Conservation (phyloP, 2,329 filamentous ascomycete species). For the Pseudodiploospora longispora region DNA sequence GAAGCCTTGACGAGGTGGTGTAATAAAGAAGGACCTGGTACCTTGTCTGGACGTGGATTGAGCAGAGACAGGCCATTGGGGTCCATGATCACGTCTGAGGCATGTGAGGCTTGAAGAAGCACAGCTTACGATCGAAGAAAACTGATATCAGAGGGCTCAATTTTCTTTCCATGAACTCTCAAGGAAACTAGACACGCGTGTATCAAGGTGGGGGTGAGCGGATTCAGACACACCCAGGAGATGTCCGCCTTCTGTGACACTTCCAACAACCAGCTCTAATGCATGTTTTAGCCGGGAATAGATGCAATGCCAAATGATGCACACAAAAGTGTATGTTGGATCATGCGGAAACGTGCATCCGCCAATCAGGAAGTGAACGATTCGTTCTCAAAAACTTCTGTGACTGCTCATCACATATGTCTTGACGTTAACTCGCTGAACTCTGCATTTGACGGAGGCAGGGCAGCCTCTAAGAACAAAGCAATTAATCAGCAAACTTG, state of each 20-base stretch:
- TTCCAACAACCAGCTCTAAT: no score
- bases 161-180: no score
- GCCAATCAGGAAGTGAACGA: slow-evolving; percentile 4
- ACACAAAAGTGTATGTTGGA: not conserved
- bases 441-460: slow-evolving; percentile 2
- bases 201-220: no score
- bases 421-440: slow-evolving; percentile 2
- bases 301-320: not conserved
- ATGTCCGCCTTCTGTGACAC: no score
- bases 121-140: no score
- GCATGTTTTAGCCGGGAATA: no score
- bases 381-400: slow-evolving; percentile 1
- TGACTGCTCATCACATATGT: slow-evolving; percentile 1
- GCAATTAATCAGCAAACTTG: slow-evolving; percentile 26
- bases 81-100: slow-evolving; percentile 15
- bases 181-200: no score
- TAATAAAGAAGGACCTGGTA: slow-evolving; percentile 37
- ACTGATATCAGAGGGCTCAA: no score
- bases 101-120: not conserved
- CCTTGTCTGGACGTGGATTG: slow-evolving; percentile 32
- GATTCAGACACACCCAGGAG: no score
- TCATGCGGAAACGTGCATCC: not conserved
- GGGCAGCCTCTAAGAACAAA: slow-evolving; percentile 23
- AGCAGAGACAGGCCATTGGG: slow-evolving; percentile 32
- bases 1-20: slow-evolving; percentile 51